A percentile compares a stretch with the other conserved stretches of the same genome.
Conservation (phyloP, 1,139 yeast genomes). For the Oligophagozyma castellii region DNA sequence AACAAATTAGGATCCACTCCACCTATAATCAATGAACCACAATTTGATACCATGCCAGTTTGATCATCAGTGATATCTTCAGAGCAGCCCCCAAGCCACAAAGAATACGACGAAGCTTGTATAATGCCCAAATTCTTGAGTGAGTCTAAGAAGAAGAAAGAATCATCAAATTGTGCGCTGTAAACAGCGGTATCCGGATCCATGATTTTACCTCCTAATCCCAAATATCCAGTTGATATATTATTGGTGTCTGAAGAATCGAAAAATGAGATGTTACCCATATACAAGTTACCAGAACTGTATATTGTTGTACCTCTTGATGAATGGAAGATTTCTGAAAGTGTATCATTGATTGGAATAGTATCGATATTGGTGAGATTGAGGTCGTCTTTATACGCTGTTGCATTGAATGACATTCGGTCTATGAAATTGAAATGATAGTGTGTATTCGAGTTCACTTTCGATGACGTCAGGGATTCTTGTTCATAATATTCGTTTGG, state of each 20-base stretch:
- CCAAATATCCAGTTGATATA: slow-evolving; percentile 39
- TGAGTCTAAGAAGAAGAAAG: slow-evolving; percentile 31
- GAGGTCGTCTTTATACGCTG: slow-evolving; percentile 14
- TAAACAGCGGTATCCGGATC: slow-evolving; percentile 6
- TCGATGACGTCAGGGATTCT: slow-evolving; percentile 10
- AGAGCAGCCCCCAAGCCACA: slow-evolving; percentile 31
- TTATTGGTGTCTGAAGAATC: slow-evolving; percentile 29
- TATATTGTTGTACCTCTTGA: neutral
- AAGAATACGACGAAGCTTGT: slow-evolving; percentile 39
- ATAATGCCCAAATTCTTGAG: slow-evolving; percentile 28
- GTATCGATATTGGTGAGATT: slow-evolving; percentile 8
- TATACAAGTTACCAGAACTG: neutral
- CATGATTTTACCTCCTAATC: slow-evolving; percentile 33
- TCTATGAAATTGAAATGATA: slow-evolving; percentile 13
- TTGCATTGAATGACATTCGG: slow-evolving; percentile 11
- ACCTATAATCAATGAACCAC: slow-evolving; percentile 43
- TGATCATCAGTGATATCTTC: slow-evolving; percentile 3
- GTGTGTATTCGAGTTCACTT: slow-evolving; percentile 4
- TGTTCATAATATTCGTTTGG: slow-evolving; percentile 9
- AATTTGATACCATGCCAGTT: slow-evolving; percentile 1
- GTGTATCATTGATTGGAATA: no score
- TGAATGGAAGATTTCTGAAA: neutral
- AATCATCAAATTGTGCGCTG: slow-evolving; percentile 17
- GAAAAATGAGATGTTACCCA: slow-evolving; percentile 21
- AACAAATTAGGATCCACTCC: slow-evolving; percentile 37